phyloP scores from a whole-genome alignment of 116 monocot species.

The Posidonia oceanica region DNA sequence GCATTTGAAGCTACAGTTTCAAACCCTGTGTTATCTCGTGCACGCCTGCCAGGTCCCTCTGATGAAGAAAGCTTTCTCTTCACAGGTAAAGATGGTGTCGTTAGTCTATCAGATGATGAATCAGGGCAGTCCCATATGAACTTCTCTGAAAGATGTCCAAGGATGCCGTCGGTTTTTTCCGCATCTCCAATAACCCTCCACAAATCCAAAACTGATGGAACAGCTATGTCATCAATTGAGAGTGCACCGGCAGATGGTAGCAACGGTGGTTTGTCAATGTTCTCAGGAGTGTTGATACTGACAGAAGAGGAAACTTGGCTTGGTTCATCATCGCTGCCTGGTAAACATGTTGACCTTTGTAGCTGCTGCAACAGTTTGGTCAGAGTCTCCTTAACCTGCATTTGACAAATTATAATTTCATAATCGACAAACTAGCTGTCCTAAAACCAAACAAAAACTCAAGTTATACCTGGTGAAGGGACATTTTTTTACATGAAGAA shows the following conservation, averaged over 20 bases:
- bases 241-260: conserved; percentile 16
- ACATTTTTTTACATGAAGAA: conserved; percentile 15
- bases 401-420: background rate
- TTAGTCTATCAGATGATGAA: conserved; percentile 38
- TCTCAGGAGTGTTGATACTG: conserved; percentile 5
- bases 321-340: conserved; percentile 12
- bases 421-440: background rate
- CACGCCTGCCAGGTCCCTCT: conserved; percentile 53
- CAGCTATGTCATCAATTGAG: conserved; percentile 18
- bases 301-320: conserved; percentile 13
- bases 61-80: conserved; percentile 54
- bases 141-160: conserved; percentile 37
- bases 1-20: conserved; percentile 40
- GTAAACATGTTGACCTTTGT: conserved; percentile 21
- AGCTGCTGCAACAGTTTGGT: conserved; percentile 30
- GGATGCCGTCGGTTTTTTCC: conserved; percentile 19
- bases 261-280: background rate
- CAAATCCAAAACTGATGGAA: conserved; percentile 22
- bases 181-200: conserved; percentile 40
- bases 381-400: conserved; percentile 52
- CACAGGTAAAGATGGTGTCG: conserved; percentile 25
- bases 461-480: conserved; percentile 35
- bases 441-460: conserved; percentile 2
- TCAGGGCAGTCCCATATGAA: conserved; percentile 91
- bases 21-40: conserved; percentile 37